A percentile compares a stretch with the other conserved stretches of the same genome.
These are phyloP conservation scores for Abrus pulchellus DNA, from an alignment of 306 rosid genomes.

Conservation along the genomic window DNA sequence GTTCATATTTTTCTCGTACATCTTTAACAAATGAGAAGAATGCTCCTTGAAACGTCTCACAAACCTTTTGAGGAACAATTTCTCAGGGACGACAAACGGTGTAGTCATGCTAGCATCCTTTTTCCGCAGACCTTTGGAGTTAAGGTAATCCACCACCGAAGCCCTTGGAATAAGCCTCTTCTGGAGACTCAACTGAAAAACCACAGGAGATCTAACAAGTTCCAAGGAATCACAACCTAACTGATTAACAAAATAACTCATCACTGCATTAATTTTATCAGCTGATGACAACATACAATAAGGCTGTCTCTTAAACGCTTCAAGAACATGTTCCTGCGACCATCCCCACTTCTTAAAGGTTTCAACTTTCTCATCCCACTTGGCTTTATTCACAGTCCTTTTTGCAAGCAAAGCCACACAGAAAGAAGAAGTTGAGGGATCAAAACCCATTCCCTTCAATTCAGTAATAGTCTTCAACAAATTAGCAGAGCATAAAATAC, in stretches of 20 bases:
- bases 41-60: constrained; percentile 31
- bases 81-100: not conserved
- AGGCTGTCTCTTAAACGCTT: constrained; percentile 58
- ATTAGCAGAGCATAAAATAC: not conserved
- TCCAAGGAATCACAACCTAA: constrained; percentile 46
- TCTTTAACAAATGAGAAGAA: constrained; percentile 29
- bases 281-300: constrained; percentile 46
- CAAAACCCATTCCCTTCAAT: constrained; percentile 59
- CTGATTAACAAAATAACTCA: constrained; percentile 53
- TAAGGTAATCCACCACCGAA: constrained; percentile 46
- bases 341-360: constrained; percentile 69
- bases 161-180: constrained; percentile 60
- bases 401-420: constrained; percentile 47
- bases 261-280: constrained; percentile 48
- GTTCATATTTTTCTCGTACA: constrained; percentile 39
- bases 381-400: constrained; percentile 34
- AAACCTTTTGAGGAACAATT: constrained; percentile 44
- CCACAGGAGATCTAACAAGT: not conserved
- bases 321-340: constrained; percentile 50
- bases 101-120: not conserved
- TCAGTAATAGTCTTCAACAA: constrained; percentile 26
- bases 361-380: constrained; percentile 55
- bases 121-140: constrained; percentile 46
- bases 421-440: constrained; percentile 40
- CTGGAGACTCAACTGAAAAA: constrained; percentile 54